Evolutionary conservation across 2,329 filamentous ascomycete species (phyloP).

Genomic region (Juglanconis juglandina): DNA sequence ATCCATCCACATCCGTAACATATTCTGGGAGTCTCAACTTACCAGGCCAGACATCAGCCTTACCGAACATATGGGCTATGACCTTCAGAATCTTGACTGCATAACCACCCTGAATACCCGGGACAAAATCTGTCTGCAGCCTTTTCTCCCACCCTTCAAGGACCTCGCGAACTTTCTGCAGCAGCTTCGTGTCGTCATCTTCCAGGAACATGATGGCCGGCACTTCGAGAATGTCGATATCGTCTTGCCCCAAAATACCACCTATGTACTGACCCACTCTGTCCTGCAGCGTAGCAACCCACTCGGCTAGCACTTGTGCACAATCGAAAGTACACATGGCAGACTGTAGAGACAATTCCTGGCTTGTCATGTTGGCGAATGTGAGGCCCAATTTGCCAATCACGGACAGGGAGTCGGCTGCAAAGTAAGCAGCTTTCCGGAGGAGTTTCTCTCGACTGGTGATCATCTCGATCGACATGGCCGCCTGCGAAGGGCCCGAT

Average conservation of each 20-base stretch:
- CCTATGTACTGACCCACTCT: constrained; percentile 87
- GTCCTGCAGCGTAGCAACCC: constrained; percentile 89
- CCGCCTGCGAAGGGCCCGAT: constrained; percentile 37
- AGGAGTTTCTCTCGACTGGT: constrained; percentile 81
- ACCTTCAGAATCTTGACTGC: constrained; percentile 80
- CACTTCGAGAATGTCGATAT: constrained; percentile 74
- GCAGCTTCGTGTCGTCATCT: constrained; percentile 82
- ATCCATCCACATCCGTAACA: background rate
- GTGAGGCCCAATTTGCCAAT: constrained; percentile 81
- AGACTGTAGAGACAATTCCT: constrained; percentile 84
- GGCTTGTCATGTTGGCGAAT: constrained; percentile 77
- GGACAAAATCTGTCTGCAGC: constrained; percentile 57
- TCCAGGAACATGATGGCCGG: constrained; percentile 88
- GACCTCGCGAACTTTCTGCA: constrained; percentile 79
- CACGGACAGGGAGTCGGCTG: constrained; percentile 85
- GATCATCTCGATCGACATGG: constrained; percentile 41
- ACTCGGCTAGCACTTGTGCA: constrained; percentile 88
- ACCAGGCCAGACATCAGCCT: constrained; percentile 91
- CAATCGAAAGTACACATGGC: constrained; percentile 93
- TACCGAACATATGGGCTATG: constrained; percentile 82
- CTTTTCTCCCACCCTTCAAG: constrained; percentile 75
- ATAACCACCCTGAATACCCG: constrained; percentile 63
- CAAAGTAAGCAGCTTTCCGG: constrained; percentile 92
- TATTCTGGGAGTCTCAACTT: constrained; percentile 32
- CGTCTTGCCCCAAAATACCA: constrained; percentile 79